Percentiles rank a stretch among this genome's conserved stretches.
These are phyloP conservation scores for Tuctoria greenei DNA, from an alignment of 176 grass and related monocot genomes.

Conservation along the genomic window DNA sequence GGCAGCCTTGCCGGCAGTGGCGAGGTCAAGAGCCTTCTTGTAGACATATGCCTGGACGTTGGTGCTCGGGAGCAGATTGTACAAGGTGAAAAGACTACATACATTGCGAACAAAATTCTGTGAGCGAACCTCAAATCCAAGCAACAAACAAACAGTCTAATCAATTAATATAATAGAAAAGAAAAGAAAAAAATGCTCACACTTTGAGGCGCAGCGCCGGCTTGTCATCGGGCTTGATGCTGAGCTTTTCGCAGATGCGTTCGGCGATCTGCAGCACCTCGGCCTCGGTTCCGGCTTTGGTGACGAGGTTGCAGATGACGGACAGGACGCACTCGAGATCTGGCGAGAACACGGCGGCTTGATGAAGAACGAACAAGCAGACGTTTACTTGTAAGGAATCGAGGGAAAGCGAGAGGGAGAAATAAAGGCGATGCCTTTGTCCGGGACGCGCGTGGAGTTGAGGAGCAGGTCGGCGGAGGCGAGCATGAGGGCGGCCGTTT, in stretches of 20 bases:
- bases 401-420: neutral
- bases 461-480: conserved; percentile 76
- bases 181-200: no score
- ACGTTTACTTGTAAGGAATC: neutral
- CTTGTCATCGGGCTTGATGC: conserved; percentile 62
- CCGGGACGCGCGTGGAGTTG: conserved; percentile 42
- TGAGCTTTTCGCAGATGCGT: conserved; percentile 73
- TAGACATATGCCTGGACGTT: conserved; percentile 71
- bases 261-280: conserved; percentile 77
- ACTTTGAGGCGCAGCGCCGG: conserved; percentile 72
- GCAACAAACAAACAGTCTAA: no score
- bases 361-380: no score
- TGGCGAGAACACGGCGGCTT: conserved; percentile 2
- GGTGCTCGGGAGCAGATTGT: conserved; percentile 70
- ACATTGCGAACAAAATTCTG: neutral
- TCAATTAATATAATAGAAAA: no score
- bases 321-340: conserved; percentile 90
- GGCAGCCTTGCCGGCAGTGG: conserved; percentile 51
- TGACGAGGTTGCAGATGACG: conserved; percentile 84
- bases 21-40: conserved; percentile 72
- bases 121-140: neutral
- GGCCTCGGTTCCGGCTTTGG: conserved; percentile 61
- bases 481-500: conserved; percentile 83
- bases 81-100: conserved; percentile 71
- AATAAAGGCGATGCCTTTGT: conserved; percentile 76